Evolutionary conservation across 495 filamentous ascomycete species (phyloP).

Genomic region (Staphylotrichum tortipilum): DNA sequence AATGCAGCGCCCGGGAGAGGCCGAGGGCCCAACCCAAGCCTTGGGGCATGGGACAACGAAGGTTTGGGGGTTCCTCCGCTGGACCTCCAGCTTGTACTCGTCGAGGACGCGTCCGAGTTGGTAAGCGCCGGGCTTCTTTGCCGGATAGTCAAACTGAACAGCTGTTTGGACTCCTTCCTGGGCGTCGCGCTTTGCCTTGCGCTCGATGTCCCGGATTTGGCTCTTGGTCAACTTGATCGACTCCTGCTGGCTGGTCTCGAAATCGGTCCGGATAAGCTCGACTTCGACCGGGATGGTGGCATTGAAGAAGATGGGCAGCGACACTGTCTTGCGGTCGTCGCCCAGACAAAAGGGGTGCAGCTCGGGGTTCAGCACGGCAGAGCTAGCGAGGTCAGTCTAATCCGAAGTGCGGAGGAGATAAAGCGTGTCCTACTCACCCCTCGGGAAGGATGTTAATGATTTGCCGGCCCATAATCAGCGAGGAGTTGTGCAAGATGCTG

Average conservation of each 20-base stretch:
- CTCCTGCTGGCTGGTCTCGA: conserved; percentile 70
- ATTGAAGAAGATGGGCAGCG: conserved; percentile 85
- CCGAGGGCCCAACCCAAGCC: conserved; percentile 57
- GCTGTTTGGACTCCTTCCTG: conserved; percentile 47
- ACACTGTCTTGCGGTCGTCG: conserved; percentile 44
- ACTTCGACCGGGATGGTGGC: conserved; percentile 80
- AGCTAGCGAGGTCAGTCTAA: conserved; percentile 41
- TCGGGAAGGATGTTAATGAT: conserved; percentile 96
- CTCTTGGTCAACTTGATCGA: conserved; percentile 55
- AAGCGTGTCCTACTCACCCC: conserved; percentile 50
- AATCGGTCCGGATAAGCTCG: conserved; percentile 74
- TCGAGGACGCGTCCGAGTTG: conserved; percentile 76
- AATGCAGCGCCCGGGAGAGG: conserved; percentile 58
- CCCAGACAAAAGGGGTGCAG: conserved; percentile 69
- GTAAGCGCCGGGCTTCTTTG: conserved; percentile 82
- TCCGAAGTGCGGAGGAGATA: neutral
- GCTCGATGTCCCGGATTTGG: conserved; percentile 54
- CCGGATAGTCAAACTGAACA: conserved; percentile 44
- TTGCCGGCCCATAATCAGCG: conserved; percentile 87
- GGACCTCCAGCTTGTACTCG: conserved; percentile 87
- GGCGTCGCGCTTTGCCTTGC: conserved; percentile 41
- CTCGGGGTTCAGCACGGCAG: conserved; percentile 78
- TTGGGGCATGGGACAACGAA: conserved; percentile 77
- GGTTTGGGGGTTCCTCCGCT: conserved; percentile 60
- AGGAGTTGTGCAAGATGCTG: conserved; percentile 78